Percentiles rank a stretch among this genome's conserved stretches.
Evolutionary conservation across 2,329 filamentous ascomycete genomes (phyloP).

Genomic region (Xylariaceae sp.): DNA sequence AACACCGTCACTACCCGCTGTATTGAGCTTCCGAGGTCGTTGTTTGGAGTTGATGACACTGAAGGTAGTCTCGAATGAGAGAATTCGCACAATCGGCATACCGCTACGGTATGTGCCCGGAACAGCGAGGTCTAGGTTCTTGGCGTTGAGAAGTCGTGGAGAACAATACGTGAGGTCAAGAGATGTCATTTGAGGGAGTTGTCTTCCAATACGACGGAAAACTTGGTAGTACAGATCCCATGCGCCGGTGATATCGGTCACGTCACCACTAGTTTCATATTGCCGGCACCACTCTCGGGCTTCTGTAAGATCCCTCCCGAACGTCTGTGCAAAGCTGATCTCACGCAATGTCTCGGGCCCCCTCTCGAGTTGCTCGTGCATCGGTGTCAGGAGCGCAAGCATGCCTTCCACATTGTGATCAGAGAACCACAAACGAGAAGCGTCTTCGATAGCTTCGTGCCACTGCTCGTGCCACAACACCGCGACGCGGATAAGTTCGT

Average conservation of each 20-base stretch:
- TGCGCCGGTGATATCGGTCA: constrained; percentile 92
- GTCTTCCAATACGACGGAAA: constrained; percentile 90
- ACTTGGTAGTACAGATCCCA: constrained; percentile 99
- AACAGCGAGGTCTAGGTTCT: constrained; percentile 87
- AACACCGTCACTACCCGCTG: constrained; percentile 83
- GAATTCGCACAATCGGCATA: constrained; percentile 74
- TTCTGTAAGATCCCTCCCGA: constrained; percentile 90
- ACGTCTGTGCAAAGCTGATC: constrained; percentile 96
- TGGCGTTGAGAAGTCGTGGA: constrained; percentile 81
- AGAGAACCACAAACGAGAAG: constrained; percentile 92
- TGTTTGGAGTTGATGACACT: constrained; percentile 97
- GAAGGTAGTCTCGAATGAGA: constrained; percentile 84
- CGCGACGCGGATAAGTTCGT: constrained; percentile 93
- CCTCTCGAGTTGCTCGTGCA: constrained; percentile 86
- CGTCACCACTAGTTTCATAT: constrained; percentile 82
- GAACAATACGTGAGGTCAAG: constrained; percentile 96
- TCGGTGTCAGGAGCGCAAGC: constrained; percentile 83
- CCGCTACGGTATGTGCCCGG: constrained; percentile 88
- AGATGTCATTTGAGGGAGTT: constrained; percentile 86
- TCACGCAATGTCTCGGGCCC: constrained; percentile 92
- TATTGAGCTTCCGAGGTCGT: constrained; percentile 81
- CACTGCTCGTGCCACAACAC: constrained; percentile 98
- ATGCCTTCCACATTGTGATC: constrained; percentile 97
- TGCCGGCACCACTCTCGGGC: constrained; percentile 94
- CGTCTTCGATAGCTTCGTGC: constrained; percentile 97